These are phyloP conservation scores for Lentinula edodes DNA, from an alignment of 768 basidiomycete genomes.

Conservation along the genomic window DNA sequence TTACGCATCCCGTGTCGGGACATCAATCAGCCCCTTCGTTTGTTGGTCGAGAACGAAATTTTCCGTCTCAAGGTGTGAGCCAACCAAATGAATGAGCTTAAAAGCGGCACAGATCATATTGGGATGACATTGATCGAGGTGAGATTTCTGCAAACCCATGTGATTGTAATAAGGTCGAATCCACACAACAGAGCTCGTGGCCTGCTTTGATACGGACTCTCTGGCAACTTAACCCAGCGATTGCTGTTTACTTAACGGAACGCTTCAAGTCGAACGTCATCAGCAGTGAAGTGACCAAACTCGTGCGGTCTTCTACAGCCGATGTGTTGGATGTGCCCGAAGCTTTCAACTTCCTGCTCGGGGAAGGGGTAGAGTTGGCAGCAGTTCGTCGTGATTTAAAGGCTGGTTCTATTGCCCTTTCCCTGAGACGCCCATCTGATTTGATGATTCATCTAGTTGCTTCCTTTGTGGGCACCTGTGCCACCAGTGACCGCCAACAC, in stretches of 20 bases:
- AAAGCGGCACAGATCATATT: conserved; percentile 58
- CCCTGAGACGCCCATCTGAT: background rate
- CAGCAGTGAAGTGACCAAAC: conserved; percentile 65
- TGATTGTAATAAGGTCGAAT: background rate
- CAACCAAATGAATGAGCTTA: conserved; percentile 77
- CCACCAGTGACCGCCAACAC: conserved; percentile 78
- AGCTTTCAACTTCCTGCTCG: conserved; percentile 74
- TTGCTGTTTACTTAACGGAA: conserved; percentile 80
- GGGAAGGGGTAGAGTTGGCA: conserved; percentile 53
- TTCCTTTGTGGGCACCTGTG: conserved; percentile 85
- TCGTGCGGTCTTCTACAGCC: conserved; percentile 68
- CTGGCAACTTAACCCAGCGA: conserved; percentile 81
- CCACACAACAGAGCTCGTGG: conserved; percentile 52
- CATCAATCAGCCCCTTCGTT: conserved; percentile 67
- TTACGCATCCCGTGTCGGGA: conserved; percentile 57
- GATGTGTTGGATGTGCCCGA: conserved; percentile 74
- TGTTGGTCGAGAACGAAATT: conserved; percentile 90
- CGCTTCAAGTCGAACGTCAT: conserved; percentile 72
- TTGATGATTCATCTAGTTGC: conserved; percentile 45
- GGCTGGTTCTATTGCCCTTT: conserved; percentile 31
- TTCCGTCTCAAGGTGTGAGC: conserved; percentile 82
- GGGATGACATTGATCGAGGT: conserved; percentile 37
- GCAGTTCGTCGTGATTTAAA: conserved; percentile 62
- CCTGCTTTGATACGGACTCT: conserved; percentile 55
- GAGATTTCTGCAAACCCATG: background rate